phyloP scores from a whole-genome alignment of 345 rosid genomes.

The Eutrema heterophyllum region DNA sequence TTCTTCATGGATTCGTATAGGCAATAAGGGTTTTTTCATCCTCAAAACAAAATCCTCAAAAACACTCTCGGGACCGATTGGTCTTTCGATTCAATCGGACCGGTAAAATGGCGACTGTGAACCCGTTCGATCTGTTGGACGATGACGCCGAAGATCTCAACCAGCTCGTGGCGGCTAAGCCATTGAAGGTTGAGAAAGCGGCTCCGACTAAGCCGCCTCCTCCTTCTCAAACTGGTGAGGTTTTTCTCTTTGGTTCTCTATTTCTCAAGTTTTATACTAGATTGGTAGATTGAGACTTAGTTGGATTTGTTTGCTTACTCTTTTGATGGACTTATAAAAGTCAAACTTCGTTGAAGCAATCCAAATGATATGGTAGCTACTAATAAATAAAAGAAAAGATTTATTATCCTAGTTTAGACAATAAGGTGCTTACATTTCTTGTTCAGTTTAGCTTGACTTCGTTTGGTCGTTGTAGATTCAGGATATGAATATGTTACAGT shows the following conservation, averaged over 20 bases:
- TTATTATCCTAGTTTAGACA: no score
- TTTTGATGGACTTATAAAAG: neutral
- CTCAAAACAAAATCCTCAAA: neutral
- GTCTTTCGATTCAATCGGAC: neutral
- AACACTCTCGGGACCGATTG: neutral
- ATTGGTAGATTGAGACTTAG: neutral
- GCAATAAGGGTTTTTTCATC: conserved; percentile 2
- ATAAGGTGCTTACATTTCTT: neutral
- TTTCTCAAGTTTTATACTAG: neutral
- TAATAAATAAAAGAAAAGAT: neutral
- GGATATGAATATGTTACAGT: neutral
- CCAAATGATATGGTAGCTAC: neutral
- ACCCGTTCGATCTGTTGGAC: conserved; percentile 79
- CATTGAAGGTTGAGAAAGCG: conserved; percentile 35
- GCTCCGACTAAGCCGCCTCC: conserved; percentile 58
- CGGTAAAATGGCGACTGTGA: conserved; percentile 61
- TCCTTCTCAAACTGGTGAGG: conserved; percentile 79
- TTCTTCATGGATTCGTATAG: conserved; percentile 17
- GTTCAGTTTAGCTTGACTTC: neutral
- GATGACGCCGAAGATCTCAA: conserved; percentile 66
- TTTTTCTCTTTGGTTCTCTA: neutral
- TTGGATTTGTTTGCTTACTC: neutral
- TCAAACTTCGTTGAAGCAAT: neutral
- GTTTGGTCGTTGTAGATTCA: neutral
- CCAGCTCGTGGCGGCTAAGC: conserved; percentile 52